A percentile compares a stretch with the other conserved stretches of the same genome.
phyloP scores from a whole-genome alignment of 805 yeast species.

The Osmozyma mogii region DNA sequence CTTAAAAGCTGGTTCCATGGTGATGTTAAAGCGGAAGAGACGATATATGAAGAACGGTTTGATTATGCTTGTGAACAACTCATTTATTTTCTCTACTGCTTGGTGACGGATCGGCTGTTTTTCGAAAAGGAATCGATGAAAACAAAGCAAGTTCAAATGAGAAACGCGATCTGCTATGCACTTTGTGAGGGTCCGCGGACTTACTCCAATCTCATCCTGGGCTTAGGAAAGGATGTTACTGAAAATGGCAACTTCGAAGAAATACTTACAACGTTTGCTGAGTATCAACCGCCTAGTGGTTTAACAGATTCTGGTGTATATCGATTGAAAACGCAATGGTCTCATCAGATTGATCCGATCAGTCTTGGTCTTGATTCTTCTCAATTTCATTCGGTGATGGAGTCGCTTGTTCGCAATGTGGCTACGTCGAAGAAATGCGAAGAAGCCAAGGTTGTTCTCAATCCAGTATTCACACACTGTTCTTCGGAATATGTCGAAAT shows the following conservation, averaged over 20 bases:
- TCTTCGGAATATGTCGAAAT: slow-evolving; percentile 24
- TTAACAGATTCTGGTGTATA: slow-evolving; percentile 56
- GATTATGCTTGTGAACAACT: slow-evolving; percentile 36
- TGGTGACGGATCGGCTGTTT: slow-evolving; percentile 31
- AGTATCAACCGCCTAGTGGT: slow-evolving; percentile 54
- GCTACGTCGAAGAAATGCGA: slow-evolving; percentile 30
- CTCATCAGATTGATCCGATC: slow-evolving; percentile 56
- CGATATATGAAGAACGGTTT: slow-evolving; percentile 43
- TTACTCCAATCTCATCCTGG: slow-evolving; percentile 39
- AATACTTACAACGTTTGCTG: slow-evolving; percentile 55
- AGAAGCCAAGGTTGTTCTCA: slow-evolving; percentile 37
- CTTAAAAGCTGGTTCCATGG: slow-evolving; percentile 42
- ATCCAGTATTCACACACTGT: slow-evolving; percentile 35
- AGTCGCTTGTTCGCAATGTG: slow-evolving; percentile 36
- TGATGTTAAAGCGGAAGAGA: slow-evolving; percentile 21
- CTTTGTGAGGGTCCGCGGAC: slow-evolving; percentile 46
- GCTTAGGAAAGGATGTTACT: slow-evolving; percentile 20
- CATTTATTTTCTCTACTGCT: slow-evolving; percentile 35
- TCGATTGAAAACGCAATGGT: slow-evolving; percentile 50
- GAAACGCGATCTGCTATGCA: slow-evolving; percentile 39
- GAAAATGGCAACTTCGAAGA: slow-evolving; percentile 37
- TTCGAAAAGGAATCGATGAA: slow-evolving; percentile 19
- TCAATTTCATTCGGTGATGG: slow-evolving; percentile 46
- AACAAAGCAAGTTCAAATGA: slow-evolving; percentile 22
- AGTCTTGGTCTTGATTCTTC: slow-evolving; percentile 38